These are phyloP conservation scores for Ustilago trichophora DNA, from an alignment of 1,284 basidiomycete genomes.

Conservation along the genomic window DNA sequence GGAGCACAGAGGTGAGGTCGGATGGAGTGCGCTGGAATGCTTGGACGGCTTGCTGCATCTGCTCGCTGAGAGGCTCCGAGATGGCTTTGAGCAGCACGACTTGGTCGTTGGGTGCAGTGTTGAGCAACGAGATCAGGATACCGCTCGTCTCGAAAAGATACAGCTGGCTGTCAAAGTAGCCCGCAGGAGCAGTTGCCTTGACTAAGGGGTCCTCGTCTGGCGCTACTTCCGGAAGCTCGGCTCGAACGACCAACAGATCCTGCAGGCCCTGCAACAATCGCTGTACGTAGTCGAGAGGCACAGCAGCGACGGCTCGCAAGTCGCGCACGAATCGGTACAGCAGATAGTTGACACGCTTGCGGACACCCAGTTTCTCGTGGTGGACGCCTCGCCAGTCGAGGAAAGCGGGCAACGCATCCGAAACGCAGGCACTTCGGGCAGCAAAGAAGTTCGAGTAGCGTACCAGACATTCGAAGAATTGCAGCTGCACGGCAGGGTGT, in stretches of 20 bases:
- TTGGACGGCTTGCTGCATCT: conserved; percentile 77
- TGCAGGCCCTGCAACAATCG: conserved; percentile 64
- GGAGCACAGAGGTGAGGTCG: conserved; percentile 80
- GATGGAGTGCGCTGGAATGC: conserved; percentile 60
- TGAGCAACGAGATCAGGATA: conserved; percentile 80
- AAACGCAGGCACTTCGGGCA: conserved; percentile 81
- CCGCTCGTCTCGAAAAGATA: conserved; percentile 95
- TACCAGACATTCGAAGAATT: conserved; percentile 91
- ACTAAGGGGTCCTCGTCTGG: conserved; percentile 73
- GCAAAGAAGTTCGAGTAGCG: conserved; percentile 94
- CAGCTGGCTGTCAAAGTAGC: conserved; percentile 87
- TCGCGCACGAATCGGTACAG: conserved; percentile 94
- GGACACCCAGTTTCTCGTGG: conserved; percentile 76
- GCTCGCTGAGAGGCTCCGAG: conserved; percentile 81
- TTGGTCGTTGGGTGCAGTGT: conserved; percentile 76
- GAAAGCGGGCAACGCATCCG: conserved; percentile 81
- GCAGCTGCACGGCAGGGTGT: conserved; percentile 85
- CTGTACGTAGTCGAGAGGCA: conserved; percentile 78
- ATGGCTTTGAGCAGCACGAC: conserved; percentile 74
- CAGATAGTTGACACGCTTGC: conserved; percentile 87
- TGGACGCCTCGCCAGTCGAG: conserved; percentile 90
- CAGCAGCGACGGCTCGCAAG: conserved; percentile 74
- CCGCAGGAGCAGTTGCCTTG: conserved; percentile 80
- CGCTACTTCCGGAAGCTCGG: conserved; percentile 71
- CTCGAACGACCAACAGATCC: conserved; percentile 70